Evolutionary conservation across 2,329 filamentous ascomycete species (phyloP), one percentile per base, ranked within the genome.

Genomic region (Diatrype stigma): DNA sequence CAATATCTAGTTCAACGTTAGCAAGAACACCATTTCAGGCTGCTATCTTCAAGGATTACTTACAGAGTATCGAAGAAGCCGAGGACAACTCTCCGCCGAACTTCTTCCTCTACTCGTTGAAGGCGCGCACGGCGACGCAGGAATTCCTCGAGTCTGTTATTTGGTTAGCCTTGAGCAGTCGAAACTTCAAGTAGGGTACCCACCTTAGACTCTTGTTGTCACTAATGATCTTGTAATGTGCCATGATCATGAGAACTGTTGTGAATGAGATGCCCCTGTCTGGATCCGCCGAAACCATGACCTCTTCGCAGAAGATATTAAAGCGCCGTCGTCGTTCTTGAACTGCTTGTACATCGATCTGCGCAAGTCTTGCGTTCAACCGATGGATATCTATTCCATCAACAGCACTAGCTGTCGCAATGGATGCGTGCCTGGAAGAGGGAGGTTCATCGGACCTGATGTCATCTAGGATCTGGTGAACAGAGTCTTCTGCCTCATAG

Each of bases 181-280:
- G 19, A 17, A 47, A 44, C 53, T 37, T 26, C 3, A 40, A 37
- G 21, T 42, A 59, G n/a, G 23, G 42, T 44, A 70, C 74, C 66
- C 73, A 89, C 86, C 81, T 86, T 64, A 99, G 74, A 70, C 91
- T 96, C 77, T 96, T 96, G 74, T 87, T 96, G 70, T 99, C 94
- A 60, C 87, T 96, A 67, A 99, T 99, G 64, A 99, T 91, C 64
- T 97, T 99, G 78, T 99, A 96, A 70, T 99, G 94, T 32, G 95
- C 93, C 51, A 99, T 77, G 54, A 96, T 95, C 87, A 99, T 94
- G 47, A 99, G 78, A 21, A 96, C 87, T 6, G 87, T 86, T 3
- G 90, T 94, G 68, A 99, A 99, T 1, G 89, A 87, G 53, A 99
- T 95, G 45, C 94, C 94, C 55, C 83, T 82, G 63, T 95, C 90